Evolutionary conservation across 495 filamentous ascomycete genomes (phyloP).

Genomic region (Aspergillus heteromorphus): DNA sequence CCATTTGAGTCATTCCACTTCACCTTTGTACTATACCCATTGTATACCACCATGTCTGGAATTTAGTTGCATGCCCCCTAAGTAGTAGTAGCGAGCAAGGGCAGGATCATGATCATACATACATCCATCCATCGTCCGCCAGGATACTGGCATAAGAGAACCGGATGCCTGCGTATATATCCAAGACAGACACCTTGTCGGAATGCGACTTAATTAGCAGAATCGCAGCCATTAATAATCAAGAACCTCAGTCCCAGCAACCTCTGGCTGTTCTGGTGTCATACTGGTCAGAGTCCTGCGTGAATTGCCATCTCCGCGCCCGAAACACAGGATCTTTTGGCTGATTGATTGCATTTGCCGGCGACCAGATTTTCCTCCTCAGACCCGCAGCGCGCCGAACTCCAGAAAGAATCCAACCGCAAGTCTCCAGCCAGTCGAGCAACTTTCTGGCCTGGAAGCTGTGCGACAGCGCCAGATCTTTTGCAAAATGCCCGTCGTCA

Average conservation of each 20-base stretch:
- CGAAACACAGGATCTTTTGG: neutral
- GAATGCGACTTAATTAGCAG: too few species aligned
- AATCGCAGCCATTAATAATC: constrained; percentile 3
- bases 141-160: neutral
- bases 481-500: constrained; percentile 78
- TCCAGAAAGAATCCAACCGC: constrained; percentile 2
- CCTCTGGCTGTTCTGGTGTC: too few species aligned
- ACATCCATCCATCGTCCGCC: neutral
- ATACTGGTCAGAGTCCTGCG: neutral
- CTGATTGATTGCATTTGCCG: constrained; percentile 1
- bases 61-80: neutral
- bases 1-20: neutral
- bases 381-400: constrained; percentile 13
- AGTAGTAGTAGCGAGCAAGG: too few species aligned
- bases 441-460: constrained; percentile 9
- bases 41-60: neutral
- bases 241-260: neutral
- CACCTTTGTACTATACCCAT: neutral
- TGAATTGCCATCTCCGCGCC: neutral
- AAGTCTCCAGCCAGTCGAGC: constrained; percentile 3
- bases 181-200: too few species aligned
- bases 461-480: constrained; percentile 12
- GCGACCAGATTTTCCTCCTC: constrained; percentile 11
- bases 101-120: too few species aligned
- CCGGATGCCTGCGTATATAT: neutral